Base-by-base conservation (phyloP, 257 asterid genomes). In the Capsicum rhomboideum region DNA sequence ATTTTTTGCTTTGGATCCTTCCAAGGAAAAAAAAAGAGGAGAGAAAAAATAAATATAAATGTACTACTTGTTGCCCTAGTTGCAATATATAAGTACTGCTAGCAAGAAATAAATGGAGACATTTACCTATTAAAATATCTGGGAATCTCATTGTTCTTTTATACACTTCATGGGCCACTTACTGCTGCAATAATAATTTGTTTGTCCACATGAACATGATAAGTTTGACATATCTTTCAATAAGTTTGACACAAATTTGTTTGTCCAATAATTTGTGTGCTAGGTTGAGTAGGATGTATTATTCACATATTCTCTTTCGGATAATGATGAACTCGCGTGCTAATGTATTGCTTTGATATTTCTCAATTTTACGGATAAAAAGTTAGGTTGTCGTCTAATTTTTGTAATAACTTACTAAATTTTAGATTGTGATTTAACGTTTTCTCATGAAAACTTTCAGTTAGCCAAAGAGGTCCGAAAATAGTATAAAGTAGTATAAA, bases 221-320 rank as follows among this genome's bases (percentile, higher is more conserved):
- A 31, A 31, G 20, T 31, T n/a, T n/a, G n/a, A n/a, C n/a, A n/a
- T n/a, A n/a, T n/a, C n/a, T n/a, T n/a, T n/a, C n/a, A n/a, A n/a
- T n/a, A n/a, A n/a, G n/a, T n/a, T n/a, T n/a, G n/a, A n/a, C n/a
- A n/a, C n/a, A n/a, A n/a, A n/a, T n/a, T n/a, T n/a, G n/a, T n/a
- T n/a, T n/a, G n/a, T n/a, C n/a, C n/a, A n/a, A n/a, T n/a, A n/a
- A n/a, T n/a, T n/a, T n/a, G n/a, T n/a, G n/a, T n/a, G n/a, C n/a
- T n/a, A n/a, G n/a, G n/a, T n/a, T n/a, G n/a, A n/a, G n/a, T n/a
- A 34, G 40, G 40, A 5, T 34, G 4, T 34, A 34, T 34, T 34
- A 34, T 34, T 34, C 40, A 34, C 40, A 5, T 34, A 90, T 84
- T 90, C 86, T 78, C 82, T 66, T 82, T 82, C 13, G 1, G 74